phyloP scores from a whole-genome alignment of 257 asterid genomes.

The Scutellaria baicalensis region DNA sequence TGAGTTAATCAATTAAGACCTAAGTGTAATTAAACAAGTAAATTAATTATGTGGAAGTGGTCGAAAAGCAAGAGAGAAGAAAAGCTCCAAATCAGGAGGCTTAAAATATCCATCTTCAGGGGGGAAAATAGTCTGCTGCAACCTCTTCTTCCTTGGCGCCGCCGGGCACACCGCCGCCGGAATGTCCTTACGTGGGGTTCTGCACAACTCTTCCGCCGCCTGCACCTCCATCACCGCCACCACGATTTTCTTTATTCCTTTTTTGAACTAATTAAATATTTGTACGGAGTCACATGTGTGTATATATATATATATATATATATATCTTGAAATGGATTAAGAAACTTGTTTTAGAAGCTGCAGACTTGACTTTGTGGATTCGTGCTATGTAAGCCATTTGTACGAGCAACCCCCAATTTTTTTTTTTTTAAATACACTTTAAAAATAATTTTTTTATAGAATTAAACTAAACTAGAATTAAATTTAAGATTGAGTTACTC shows the following conservation, averaged over 20 bases:
- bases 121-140: neutral
- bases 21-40: no score
- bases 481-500: no score
- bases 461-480: no score
- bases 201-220: constrained; percentile 12
- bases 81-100: constrained; percentile 17
- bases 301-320: neutral
- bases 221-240: neutral
- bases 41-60: neutral
- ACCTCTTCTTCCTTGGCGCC: constrained; percentile 17
- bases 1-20: no score
- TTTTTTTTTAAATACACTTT: no score
- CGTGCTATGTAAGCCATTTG: neutral
- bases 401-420: no score
- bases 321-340: neutral
- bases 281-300: no score
- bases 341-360: constrained; percentile 7
- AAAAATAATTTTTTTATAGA: no score
- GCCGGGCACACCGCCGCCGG: constrained; percentile 12
- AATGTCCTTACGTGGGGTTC: constrained; percentile 12
- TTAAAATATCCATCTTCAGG: constrained; percentile 17
- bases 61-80: constrained; percentile 9
- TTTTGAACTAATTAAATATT: no score
- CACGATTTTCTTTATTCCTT: no score
- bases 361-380: neutral